Conservation (phyloP, 352 stramenopile species). For the Elongisporangium prolatum region DNA sequence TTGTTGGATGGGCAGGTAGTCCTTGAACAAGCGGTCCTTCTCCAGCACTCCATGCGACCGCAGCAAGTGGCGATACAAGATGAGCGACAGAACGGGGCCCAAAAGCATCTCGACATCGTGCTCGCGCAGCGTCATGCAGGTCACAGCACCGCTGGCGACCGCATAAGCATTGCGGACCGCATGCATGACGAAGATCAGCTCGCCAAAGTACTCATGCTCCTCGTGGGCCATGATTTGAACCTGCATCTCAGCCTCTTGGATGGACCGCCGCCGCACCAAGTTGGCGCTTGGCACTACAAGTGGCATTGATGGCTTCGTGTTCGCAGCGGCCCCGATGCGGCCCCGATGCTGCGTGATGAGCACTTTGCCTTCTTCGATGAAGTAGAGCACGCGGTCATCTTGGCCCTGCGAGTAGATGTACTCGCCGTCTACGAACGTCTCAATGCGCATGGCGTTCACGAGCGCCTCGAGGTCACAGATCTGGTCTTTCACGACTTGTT, state of each 20-base stretch:
- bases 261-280: constrained; percentile 23
- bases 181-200: constrained; percentile 41
- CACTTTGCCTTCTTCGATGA: constrained; percentile 71
- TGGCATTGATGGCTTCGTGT: constrained; percentile 4
- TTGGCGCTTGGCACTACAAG: constrained; percentile 5
- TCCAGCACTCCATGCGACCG: constrained; percentile 49
- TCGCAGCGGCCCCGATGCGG: not conserved
- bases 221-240: constrained; percentile 48
- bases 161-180: constrained; percentile 36
- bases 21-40: constrained; percentile 61
- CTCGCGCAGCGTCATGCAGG: constrained; percentile 43
- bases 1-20: constrained; percentile 29
- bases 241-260: constrained; percentile 44
- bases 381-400: constrained; percentile 45
- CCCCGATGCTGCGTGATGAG: constrained; percentile 51
- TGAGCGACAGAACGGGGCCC: constrained; percentile 42
- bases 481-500: constrained; percentile 35
- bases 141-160: constrained; percentile 41
- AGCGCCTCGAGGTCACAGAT: constrained; percentile 41
- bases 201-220: constrained; percentile 64
- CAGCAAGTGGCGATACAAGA: constrained; percentile 54
- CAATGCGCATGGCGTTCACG: constrained; percentile 24
- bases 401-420: constrained; percentile 69
- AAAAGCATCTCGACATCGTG: constrained; percentile 36
- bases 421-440: constrained; percentile 42